Evolutionary conservation across 768 basidiomycete genomes (phyloP), one percentile per base, ranked within the genome.

Genomic region (Ephemerocybe angulata): DNA sequence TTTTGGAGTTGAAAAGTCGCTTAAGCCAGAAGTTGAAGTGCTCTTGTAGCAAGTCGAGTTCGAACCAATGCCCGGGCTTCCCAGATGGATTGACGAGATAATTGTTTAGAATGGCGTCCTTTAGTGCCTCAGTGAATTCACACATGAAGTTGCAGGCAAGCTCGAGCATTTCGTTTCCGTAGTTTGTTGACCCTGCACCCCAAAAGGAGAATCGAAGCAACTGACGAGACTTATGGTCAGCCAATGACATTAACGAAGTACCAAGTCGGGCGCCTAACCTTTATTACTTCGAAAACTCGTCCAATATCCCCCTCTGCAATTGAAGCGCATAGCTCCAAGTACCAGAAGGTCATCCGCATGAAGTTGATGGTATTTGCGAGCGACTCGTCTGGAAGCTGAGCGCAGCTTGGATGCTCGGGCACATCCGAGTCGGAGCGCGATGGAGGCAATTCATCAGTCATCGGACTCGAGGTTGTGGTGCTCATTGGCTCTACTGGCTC

Each of bases 81-180:
- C 62, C 62, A 1, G 60, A 37, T 0, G 57, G 58, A 30, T 63
- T 63, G n/a, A 54, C 56, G 0, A 63, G 58, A 5, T 55, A 62
- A 30, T 62, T 63, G 27, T 63, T 53, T 3, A 59, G 52, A 0
- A 63, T 38, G 1, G 60, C 54, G 3, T 8, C 15, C 5, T 31
- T 11, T 2, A 63, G 29, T 4, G 33, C 53, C 1, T 49, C 48
- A 6, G 62, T 49, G 19, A 19, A 61, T 6, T 63, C 60, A 21
- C 53, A 60, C 1, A 53, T 15, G 24, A 63, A 63, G 27, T 56
- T 61, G 46, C 60, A 61, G 0, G 60, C 58, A 2, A 62, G 55
- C 27, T 63, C 62, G 17, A 62, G 58, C 0, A 63, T 55, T 28
- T 61, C 62, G 22, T 62, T 62, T 6, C 56, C 58, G 31, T 63